Evolutionary conservation across 371 early-diverging fungal species (phyloP).

Genomic region (Thermomucor indicae-seudaticae): DNA sequence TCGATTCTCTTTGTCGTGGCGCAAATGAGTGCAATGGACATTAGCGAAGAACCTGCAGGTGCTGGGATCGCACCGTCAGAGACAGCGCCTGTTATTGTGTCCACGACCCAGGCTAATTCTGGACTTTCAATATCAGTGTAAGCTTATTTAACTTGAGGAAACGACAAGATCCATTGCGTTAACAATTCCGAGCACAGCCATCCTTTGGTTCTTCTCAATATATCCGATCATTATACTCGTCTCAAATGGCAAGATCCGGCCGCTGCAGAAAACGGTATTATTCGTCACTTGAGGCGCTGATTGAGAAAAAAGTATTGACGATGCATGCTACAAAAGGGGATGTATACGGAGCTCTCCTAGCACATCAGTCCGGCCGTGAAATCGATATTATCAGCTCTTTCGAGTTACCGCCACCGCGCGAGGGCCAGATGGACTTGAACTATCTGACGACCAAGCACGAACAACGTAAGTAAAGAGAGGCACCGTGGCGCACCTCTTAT

Average conservation of each 20-base stretch:
- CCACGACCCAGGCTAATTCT: constrained; percentile 29
- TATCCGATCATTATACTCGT: constrained; percentile 84
- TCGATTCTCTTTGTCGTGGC: no score
- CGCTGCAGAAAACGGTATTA: constrained; percentile 30
- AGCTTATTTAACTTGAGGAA: constrained; percentile 4
- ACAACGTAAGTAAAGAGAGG: constrained; percentile 54
- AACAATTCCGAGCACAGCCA: constrained; percentile 52
- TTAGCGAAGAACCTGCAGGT: constrained; percentile 23
- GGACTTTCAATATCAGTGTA: constrained; percentile 47
- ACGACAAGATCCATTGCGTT: no score
- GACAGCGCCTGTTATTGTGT: constrained; percentile 17
- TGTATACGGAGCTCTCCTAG: constrained; percentile 79
- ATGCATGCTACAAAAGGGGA: constrained; percentile 14
- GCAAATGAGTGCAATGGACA: constrained; percentile 48
- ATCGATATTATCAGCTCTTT: constrained; percentile 83
- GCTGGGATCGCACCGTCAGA: no score
- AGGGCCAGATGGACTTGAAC: constrained; percentile 49
- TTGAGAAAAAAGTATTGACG: background rate
- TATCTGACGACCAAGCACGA: constrained; percentile 72
- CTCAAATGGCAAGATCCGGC: constrained; percentile 56
- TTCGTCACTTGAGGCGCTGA: background rate
- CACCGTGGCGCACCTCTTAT: background rate
- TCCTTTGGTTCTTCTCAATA: constrained; percentile 81
- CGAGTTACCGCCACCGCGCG: constrained; percentile 60
- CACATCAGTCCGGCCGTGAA: constrained; percentile 79